Conservation (phyloP, 257 asterid genomes). For the Ajuga chamaepitys region DNA sequence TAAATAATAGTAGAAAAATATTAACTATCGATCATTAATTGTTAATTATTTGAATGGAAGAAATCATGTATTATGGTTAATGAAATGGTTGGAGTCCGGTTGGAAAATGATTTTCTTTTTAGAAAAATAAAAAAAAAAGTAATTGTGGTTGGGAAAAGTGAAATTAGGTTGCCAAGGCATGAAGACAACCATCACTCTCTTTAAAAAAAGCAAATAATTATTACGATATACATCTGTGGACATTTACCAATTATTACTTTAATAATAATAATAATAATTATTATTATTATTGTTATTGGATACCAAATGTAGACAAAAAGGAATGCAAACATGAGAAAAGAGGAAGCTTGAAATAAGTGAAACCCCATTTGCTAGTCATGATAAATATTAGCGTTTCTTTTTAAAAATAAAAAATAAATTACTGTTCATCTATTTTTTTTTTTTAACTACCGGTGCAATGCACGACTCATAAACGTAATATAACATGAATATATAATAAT, state of each 20-base stretch:
- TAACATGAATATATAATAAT: too few relatives aligned
- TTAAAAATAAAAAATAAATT: too few relatives aligned
- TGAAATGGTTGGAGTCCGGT: slow-evolving; percentile 80
- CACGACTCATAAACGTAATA: too few relatives aligned
- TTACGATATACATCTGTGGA: slow-evolving; percentile 29
- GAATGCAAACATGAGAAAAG: slow-evolving; percentile 22
- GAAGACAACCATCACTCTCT: slow-evolving; percentile 59
- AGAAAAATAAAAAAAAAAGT: slow-evolving; percentile 7
- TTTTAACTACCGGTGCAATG: too few relatives aligned
- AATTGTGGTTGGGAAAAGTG: slow-evolving; percentile 89
- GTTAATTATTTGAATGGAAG: slow-evolving; percentile 36
- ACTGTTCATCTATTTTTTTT: too few relatives aligned
- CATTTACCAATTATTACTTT: slow-evolving; percentile 19
- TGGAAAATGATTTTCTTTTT: neutral
- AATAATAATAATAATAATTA: neutral
- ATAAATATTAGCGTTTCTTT: too few relatives aligned
- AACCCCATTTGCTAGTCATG: slow-evolving; percentile 7
- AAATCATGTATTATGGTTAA: slow-evolving; percentile 84
- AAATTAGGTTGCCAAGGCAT: slow-evolving; percentile 92
- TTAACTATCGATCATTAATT: slow-evolving; percentile 40
- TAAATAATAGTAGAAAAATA: slow-evolving; percentile 22
- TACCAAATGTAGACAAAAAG: slow-evolving; percentile 41
- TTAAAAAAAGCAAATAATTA: slow-evolving; percentile 19
- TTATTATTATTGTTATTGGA: slow-evolving; percentile 3
- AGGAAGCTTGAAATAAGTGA: slow-evolving; percentile 1